A percentile compares a stretch with the other conserved stretches of the same genome.
Conservation (phyloP, 495 filamentous ascomycete species). For the Talaromyces adpressus region DNA sequence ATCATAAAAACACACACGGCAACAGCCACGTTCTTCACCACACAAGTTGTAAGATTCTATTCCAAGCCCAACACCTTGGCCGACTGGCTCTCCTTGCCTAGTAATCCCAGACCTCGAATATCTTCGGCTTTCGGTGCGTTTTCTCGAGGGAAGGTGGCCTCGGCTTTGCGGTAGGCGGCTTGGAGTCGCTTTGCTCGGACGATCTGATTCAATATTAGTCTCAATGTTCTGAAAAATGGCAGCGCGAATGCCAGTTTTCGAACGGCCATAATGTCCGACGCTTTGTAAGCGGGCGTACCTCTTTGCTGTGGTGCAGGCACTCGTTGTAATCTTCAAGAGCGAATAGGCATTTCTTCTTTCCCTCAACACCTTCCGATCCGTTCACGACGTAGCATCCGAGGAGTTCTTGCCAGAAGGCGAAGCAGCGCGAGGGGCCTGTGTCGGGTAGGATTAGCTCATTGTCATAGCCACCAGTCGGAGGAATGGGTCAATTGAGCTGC, state of each 20-base stretch:
- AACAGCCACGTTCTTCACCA: neutral
- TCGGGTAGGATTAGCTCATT: neutral
- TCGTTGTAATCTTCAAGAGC: slow-evolving; percentile 95
- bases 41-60: neutral
- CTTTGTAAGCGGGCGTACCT: slow-evolving; percentile 53
- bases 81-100: slow-evolving; percentile 76
- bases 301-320: slow-evolving; percentile 96
- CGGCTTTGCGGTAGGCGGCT: slow-evolving; percentile 77
- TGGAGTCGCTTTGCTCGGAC: slow-evolving; percentile 73
- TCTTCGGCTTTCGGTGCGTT: slow-evolving; percentile 65
- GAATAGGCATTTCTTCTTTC: slow-evolving; percentile 86
- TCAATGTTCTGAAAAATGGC: slow-evolving; percentile 13
- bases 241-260: slow-evolving; percentile 38
- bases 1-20: neutral
- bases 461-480: neutral
- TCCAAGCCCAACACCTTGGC: slow-evolving; percentile 46
- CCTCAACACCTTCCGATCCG: slow-evolving; percentile 63
- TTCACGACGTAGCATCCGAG: slow-evolving; percentile 87
- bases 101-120: slow-evolving; percentile 75
- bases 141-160: slow-evolving; percentile 68
- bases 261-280: neutral
- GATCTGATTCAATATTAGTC: slow-evolving; percentile 43
- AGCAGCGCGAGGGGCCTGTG: slow-evolving; percentile 83
- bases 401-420: slow-evolving; percentile 96
- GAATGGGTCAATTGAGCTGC: slow-evolving; percentile 1